These are phyloP conservation scores for Cryomyces antarcticus DNA, from an alignment of 495 filamentous ascomycete species.

Conservation along the genomic window DNA sequence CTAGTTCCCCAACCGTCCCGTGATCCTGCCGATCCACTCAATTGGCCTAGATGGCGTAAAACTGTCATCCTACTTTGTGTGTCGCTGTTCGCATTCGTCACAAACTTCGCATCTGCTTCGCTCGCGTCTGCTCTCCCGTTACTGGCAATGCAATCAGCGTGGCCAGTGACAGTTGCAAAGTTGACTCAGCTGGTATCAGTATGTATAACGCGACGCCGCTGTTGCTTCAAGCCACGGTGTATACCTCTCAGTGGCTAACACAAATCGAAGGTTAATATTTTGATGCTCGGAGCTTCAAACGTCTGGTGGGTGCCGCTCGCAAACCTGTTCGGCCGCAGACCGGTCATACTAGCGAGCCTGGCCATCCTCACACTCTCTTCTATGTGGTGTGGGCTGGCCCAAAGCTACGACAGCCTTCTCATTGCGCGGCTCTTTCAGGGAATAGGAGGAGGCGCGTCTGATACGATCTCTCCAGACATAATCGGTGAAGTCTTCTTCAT, in stretches of 20 bases:
- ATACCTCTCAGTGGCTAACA: too few species aligned
- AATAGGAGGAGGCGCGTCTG: slow-evolving; percentile 8
- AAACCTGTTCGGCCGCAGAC: slow-evolving; percentile 12
- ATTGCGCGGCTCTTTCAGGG: slow-evolving; percentile 11
- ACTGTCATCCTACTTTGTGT: slow-evolving; percentile 7
- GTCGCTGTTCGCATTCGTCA: slow-evolving; percentile 3
- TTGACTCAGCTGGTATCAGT: slow-evolving; percentile 6
- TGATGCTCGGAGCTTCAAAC: slow-evolving; percentile 12
- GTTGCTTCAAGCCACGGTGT: too few species aligned
- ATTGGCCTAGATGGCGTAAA: slow-evolving; percentile 12
- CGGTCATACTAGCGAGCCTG: slow-evolving; percentile 8
- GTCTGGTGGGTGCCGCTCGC: slow-evolving; percentile 14
- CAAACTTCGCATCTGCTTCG: slow-evolving; percentile 7
- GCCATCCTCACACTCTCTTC: slow-evolving; percentile 6
- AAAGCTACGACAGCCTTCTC: slow-evolving; percentile 10
- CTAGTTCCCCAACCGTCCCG: slow-evolving; percentile 7
- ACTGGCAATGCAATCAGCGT: background rate
- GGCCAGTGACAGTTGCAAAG: slow-evolving; percentile 1
- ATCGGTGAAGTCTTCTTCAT: slow-evolving; percentile 16
- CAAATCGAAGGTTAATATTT: slow-evolving; percentile 8
- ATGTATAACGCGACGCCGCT: background rate
- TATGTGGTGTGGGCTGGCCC: slow-evolving; percentile 13
- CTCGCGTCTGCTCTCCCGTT: slow-evolving; percentile 7
- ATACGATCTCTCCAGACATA: slow-evolving; percentile 13
- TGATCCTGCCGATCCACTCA: slow-evolving; percentile 9